Base-by-base conservation (phyloP, 805 yeast genomes). In the Metschnikowia rubicola region DNA sequence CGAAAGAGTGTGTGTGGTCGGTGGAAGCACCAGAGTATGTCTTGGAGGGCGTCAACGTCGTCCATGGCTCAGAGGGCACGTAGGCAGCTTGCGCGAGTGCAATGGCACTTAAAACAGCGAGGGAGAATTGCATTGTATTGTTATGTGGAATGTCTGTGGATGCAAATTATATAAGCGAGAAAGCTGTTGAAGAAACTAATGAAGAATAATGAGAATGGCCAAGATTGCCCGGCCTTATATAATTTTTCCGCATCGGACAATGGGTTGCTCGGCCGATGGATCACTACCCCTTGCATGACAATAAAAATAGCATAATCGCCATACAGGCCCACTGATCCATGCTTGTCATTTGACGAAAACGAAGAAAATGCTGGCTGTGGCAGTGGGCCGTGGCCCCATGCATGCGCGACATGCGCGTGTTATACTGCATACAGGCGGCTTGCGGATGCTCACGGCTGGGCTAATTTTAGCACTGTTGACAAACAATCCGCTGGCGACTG, bases 1-100 rank as follows among this genome's bases (percentile, higher is more conserved):
- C 92, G 59, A 85, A 85, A 41, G 76, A 62, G 41, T 69, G 64
- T 36, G 78, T 50, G 74, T 78, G 78, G 57, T 80, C 80, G 40
- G 87, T 79, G 42, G 75, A 56, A 51, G 81, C 84, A 59, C 81
- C 81, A 10, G 79, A 55, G 50, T 75, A 74, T 39, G 75, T 60
- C 8, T 79, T 64, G 40, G 77, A 78, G 56, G 94, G 91, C 34
- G 90, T 84, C 65, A 86, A 74, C 46, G 89, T 82, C 45, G 85
- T 66, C 86, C 86, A 85, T 58, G 84, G 81, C 50, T 79, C 84
- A 44, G 81, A 65, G 52, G 86, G 86, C 55, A 81, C 79, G 56
- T 78, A 78, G 48, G 88, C 88, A 43, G 86, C 84, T 43, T 74
- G 44, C 31, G 83, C 73, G 13, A 73, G 50, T n/a, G 79, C 63